These are phyloP conservation scores for Aechmea fasciata DNA, from an alignment of 176 grass and related monocot species.

Conservation along the genomic window DNA sequence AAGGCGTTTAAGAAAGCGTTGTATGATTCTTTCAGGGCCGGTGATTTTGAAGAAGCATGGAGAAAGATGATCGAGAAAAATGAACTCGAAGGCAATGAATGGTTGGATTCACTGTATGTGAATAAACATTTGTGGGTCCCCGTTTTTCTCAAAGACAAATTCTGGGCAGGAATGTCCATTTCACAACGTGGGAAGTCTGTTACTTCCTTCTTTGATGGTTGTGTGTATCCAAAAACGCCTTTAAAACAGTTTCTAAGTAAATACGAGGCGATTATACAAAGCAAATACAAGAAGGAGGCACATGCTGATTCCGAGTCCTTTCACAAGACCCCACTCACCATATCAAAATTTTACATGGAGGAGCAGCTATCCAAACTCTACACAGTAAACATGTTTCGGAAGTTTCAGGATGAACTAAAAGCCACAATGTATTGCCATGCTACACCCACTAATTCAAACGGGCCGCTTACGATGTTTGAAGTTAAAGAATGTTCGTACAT, in stretches of 20 bases:
- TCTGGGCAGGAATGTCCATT: constrained; percentile 86
- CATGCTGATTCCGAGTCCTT: constrained; percentile 86
- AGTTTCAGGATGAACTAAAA: constrained; percentile 95
- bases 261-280: constrained; percentile 81
- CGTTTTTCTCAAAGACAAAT: constrained; percentile 71
- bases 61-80: constrained; percentile 55
- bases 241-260: constrained; percentile 90
- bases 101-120: constrained; percentile 68
- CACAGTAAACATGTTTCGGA: constrained; percentile 85
- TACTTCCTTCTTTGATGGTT: constrained; percentile 83
- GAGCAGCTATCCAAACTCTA: constrained; percentile 80
- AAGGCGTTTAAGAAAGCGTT: constrained; percentile 53
- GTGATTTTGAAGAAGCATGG: constrained; percentile 77
- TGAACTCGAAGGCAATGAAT: constrained; percentile 72
- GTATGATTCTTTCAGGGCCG: constrained; percentile 51
- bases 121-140: constrained; percentile 68
- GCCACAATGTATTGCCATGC: constrained; percentile 96
- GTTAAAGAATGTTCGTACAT: constrained; percentile 87
- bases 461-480: constrained; percentile 48
- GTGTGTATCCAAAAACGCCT: constrained; percentile 85
- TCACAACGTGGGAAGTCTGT: constrained; percentile 44
- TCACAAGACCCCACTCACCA: constrained; percentile 65
- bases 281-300: constrained; percentile 80
- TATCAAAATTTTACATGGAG: constrained; percentile 98
- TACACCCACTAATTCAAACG: constrained; percentile 54